phyloP scores from a whole-genome alignment of 2,329 filamentous ascomycete species.

The Aspergillus novofumigatus region DNA sequence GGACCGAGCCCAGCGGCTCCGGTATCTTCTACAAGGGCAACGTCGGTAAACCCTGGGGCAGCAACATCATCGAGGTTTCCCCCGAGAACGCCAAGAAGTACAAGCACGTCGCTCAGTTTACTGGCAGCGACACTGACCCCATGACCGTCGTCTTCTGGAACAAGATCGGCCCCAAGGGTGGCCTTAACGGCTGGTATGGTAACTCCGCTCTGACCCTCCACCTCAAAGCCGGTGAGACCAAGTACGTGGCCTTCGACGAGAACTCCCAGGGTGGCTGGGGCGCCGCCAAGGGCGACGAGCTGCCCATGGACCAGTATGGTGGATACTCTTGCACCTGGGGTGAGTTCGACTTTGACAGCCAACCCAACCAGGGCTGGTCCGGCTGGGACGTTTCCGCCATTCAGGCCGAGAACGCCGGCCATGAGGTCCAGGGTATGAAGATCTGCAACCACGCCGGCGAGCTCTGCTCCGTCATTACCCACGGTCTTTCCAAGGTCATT shows the following conservation, averaged over 20 bases:
- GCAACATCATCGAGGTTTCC: slow-evolving; percentile 38
- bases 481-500: slow-evolving; percentile 15
- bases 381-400: slow-evolving; percentile 42
- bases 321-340: slow-evolving; percentile 38
- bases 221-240: slow-evolving; percentile 26
- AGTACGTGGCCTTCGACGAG: slow-evolving; percentile 37
- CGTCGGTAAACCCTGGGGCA: slow-evolving; percentile 35
- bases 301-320: slow-evolving; percentile 27
- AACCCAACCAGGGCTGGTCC: slow-evolving; percentile 29
- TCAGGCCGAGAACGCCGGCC: slow-evolving; percentile 24
- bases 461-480: slow-evolving; percentile 30
- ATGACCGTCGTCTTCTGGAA: slow-evolving; percentile 41
- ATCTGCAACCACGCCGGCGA: slow-evolving; percentile 28
- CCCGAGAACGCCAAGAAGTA: slow-evolving; percentile 29
- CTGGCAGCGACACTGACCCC: slow-evolving; percentile 27
- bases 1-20: slow-evolving; percentile 14
- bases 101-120: slow-evolving; percentile 34
- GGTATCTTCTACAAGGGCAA: slow-evolving; percentile 32
- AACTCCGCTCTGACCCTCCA: slow-evolving; percentile 31
- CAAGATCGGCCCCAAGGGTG: slow-evolving; percentile 31
- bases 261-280: slow-evolving; percentile 36
- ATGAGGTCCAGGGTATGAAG: slow-evolving; percentile 34
- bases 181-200: slow-evolving; percentile 33
- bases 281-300: slow-evolving; percentile 22
- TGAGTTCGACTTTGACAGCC: slow-evolving; percentile 37